A percentile compares a stretch with the other conserved stretches of the same genome.
Evolutionary conservation across 257 asterid species (phyloP).

Genomic region (Forsythia suspensa): DNA sequence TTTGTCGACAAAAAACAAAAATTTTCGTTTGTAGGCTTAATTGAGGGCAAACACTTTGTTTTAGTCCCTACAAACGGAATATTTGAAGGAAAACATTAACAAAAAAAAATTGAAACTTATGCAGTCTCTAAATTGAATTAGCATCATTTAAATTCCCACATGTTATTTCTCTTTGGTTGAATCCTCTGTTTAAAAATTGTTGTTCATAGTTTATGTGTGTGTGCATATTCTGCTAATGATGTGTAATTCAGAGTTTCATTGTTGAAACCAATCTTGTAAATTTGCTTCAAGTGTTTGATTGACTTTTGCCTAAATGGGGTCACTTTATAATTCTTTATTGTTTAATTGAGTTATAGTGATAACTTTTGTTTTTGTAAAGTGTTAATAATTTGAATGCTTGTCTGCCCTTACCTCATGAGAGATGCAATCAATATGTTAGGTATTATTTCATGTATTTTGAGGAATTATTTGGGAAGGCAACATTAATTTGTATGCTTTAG

Average conservation of each 20-base stretch:
- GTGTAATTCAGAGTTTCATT: neutral
- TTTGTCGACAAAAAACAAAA: no score
- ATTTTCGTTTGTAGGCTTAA: no score
- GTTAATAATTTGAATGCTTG: no score
- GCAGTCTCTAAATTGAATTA: no score
- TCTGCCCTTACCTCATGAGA: neutral
- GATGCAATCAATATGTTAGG: neutral
- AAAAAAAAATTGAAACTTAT: no score
- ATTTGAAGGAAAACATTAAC: no score
- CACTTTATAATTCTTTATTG: neutral
- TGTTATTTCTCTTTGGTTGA: no score
- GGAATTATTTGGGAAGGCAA: neutral
- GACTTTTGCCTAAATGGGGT: neutral
- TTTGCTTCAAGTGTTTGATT: neutral
- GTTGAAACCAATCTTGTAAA: neutral
- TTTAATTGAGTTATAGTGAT: neutral
- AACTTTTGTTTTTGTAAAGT: no score
- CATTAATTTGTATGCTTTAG: neutral
- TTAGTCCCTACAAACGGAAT: no score
- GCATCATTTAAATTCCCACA: no score
- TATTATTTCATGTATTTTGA: neutral
- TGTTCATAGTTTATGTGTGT: neutral
- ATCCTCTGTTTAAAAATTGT: neutral
- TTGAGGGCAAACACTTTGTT: no score
- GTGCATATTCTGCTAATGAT: neutral